Percentiles rank a stretch among this genome's conserved stretches.
Conservation (phyloP, 2,329 filamentous ascomycete genomes). For the Sporothrix curviconia region DNA sequence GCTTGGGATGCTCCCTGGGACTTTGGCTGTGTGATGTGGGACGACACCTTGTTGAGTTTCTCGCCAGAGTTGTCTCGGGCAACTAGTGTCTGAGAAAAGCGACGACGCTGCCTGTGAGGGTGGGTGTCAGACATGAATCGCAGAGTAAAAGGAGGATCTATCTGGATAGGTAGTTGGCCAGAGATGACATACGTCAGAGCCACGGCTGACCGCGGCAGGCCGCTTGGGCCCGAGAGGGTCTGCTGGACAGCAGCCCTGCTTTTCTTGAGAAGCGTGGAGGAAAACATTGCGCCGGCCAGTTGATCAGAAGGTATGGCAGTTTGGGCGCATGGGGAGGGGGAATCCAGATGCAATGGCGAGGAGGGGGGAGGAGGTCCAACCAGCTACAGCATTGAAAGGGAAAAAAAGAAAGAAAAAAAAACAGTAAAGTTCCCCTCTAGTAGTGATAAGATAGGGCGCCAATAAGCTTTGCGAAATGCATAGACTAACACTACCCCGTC, state of each 20-base stretch:
- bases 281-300: conserved; percentile 6
- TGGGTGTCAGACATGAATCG: background rate
- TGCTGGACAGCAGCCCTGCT: conserved; percentile 2
- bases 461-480: no score
- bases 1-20: conserved; percentile 97
- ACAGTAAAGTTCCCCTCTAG: no score
- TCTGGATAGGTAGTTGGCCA: background rate
- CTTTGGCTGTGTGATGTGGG: conserved; percentile 88
- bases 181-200: conserved; percentile 1
- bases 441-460: no score
- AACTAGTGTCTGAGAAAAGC: conserved; percentile 44
- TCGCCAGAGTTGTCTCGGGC: conserved; percentile 39
- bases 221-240: background rate
- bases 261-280: conserved; percentile 8
- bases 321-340: no score
- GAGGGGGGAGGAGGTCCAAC: no score
- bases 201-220: background rate
- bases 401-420: no score
- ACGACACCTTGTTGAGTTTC: conserved; percentile 76
- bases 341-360: no score
- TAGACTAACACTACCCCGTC: no score
- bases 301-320: background rate
- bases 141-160: background rate
- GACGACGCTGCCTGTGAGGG: conserved; percentile 33
- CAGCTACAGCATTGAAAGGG: no score